These are phyloP conservation scores for Rutstroemia sp. DNA, from an alignment of 2,329 filamentous ascomycete genomes.

Conservation along the genomic window DNA sequence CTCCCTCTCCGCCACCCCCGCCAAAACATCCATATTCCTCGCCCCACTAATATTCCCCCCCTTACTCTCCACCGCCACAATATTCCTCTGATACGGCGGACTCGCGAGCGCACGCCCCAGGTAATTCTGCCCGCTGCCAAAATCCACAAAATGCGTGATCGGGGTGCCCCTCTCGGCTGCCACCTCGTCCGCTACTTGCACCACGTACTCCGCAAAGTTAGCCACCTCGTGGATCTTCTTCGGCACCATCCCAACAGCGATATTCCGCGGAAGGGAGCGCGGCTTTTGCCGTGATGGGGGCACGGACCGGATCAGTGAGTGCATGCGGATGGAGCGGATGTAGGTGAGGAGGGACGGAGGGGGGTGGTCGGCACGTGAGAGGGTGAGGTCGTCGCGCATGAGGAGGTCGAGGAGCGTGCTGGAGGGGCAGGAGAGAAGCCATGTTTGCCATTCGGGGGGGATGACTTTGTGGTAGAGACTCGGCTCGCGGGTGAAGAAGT, in stretches of 20 bases:
- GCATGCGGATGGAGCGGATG: slow-evolving; percentile 60
- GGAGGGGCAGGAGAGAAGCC: slow-evolving; percentile 63
- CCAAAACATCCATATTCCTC: slow-evolving; percentile 74
- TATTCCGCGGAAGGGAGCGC: slow-evolving; percentile 56
- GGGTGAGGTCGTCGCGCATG: slow-evolving; percentile 64
- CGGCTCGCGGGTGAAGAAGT: slow-evolving; percentile 85
- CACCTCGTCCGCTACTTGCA: slow-evolving; percentile 51
- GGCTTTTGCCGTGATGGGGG: slow-evolving; percentile 32
- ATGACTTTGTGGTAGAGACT: slow-evolving; percentile 74
- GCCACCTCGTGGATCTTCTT: slow-evolving; percentile 95
- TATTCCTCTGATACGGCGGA: slow-evolving; percentile 74
- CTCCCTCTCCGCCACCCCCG: slow-evolving; percentile 66
- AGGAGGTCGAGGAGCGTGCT: slow-evolving; percentile 75
- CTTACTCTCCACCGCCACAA: slow-evolving; percentile 85
- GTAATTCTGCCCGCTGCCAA: slow-evolving; percentile 95
- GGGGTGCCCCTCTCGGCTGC: slow-evolving; percentile 45
- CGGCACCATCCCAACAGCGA: slow-evolving; percentile 86
- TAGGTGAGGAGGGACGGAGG: slow-evolving; percentile 58
- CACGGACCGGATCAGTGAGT: slow-evolving; percentile 53
- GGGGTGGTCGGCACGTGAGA: slow-evolving; percentile 15
- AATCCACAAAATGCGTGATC: slow-evolving; percentile 87
- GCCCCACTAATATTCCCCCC: slow-evolving; percentile 83
- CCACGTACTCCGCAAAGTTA: slow-evolving; percentile 81
- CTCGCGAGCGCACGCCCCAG: slow-evolving; percentile 81
- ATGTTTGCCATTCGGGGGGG: slow-evolving; percentile 73